Evolutionary conservation across 441 rosid genomes (phyloP).

Genomic region (Populus hybrid): DNA sequence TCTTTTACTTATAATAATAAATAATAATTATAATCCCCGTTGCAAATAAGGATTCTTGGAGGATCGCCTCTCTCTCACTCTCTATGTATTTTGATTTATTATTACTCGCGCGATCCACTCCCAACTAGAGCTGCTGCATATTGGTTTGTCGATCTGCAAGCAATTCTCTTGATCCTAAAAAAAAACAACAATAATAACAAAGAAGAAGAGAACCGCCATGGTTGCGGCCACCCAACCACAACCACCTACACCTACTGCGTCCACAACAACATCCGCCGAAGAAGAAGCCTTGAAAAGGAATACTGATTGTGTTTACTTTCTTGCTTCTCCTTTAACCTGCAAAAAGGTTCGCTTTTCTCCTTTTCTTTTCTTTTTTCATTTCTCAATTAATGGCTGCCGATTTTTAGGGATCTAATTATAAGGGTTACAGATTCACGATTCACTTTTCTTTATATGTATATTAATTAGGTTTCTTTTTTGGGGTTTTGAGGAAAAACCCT

Average conservation of each 20-base stretch:
- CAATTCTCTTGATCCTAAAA: neutral
- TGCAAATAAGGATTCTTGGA: neutral
- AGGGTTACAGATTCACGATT: slow-evolving; percentile 37
- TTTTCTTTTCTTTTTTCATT: neutral
- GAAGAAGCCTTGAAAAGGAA: slow-evolving; percentile 89
- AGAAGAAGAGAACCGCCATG: slow-evolving; percentile 40
- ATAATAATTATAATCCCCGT: neutral
- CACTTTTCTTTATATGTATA: neutral
- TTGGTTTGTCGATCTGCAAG: neutral
- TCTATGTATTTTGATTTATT: neutral
- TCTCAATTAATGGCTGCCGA: slow-evolving; percentile 5
- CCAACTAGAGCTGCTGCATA: neutral
- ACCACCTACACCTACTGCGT: slow-evolving; percentile 19
- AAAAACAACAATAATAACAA: neutral
- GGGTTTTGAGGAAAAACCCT: neutral
- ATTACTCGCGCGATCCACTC: neutral
- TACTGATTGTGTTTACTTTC: slow-evolving; percentile 97
- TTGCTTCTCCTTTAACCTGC: slow-evolving; percentile 97
- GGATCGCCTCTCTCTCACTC: neutral
- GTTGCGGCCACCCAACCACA: slow-evolving; percentile 42
- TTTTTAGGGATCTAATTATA: slow-evolving; percentile 8
- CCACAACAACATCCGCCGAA: slow-evolving; percentile 43
- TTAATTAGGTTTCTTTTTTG: slow-evolving; percentile 15
- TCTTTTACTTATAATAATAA: neutral
- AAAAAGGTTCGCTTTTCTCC: slow-evolving; percentile 54